Percentiles rank a stretch among this genome's conserved stretches.
Evolutionary conservation across 2,329 filamentous ascomycete species (phyloP).

Genomic region (Trichoderma guizhouense): DNA sequence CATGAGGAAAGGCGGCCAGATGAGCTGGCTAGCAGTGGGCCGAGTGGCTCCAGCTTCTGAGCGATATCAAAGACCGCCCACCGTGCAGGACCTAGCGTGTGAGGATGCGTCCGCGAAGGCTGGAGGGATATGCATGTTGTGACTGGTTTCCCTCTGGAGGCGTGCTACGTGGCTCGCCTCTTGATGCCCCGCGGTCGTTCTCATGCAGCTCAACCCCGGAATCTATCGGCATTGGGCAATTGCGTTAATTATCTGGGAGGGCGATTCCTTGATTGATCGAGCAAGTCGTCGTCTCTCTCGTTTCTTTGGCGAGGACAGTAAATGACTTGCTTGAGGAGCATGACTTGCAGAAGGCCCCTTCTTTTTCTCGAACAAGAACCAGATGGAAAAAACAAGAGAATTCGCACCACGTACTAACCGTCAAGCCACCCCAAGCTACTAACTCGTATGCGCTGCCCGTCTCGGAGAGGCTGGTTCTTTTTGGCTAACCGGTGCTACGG

Average conservation of each 20-base stretch:
- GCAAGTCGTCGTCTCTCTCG: background rate
- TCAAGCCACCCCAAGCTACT: background rate
- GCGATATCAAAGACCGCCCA: conserved; percentile 18
- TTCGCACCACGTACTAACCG: conserved; percentile 13
- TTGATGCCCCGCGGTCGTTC: conserved; percentile 27
- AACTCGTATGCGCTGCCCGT: conserved; percentile 1
- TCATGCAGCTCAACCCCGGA: conserved; percentile 29
- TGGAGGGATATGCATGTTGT: conserved; percentile 17
- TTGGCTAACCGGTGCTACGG: background rate
- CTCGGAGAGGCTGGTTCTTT: conserved; percentile 18
- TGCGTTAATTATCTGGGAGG: conserved; percentile 9
- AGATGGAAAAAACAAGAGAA: background rate
- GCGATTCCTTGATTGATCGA: background rate
- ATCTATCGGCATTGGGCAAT: conserved; percentile 28
- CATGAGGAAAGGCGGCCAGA: conserved; percentile 16
- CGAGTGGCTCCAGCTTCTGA: conserved; percentile 14
- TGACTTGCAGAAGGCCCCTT: conserved; percentile 7
- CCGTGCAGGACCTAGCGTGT: conserved; percentile 19
- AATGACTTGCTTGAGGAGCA: conserved; percentile 6
- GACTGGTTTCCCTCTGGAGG: conserved; percentile 29
- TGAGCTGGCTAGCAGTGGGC: conserved; percentile 20
- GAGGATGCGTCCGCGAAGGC: conserved; percentile 20
- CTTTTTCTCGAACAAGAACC: background rate
- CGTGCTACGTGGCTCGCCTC: conserved; percentile 37
- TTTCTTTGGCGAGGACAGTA: background rate